These are phyloP conservation scores for Malassezia dermatis DNA, from an alignment of 1,284 basidiomycete species.

Conservation along the genomic window DNA sequence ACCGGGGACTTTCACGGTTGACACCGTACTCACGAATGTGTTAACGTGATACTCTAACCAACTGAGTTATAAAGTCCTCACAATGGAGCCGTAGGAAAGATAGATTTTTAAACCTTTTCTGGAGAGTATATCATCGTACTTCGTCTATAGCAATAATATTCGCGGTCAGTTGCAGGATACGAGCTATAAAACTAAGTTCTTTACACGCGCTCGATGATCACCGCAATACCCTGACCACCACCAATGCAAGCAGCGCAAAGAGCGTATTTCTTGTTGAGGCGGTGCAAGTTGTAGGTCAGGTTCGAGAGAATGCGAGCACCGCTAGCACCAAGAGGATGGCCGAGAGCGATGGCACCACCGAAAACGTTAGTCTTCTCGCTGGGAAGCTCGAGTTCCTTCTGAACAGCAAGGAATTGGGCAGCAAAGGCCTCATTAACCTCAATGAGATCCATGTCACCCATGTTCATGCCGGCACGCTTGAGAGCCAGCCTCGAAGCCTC, in stretches of 20 bases:
- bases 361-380: constrained; percentile 54
- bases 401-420: constrained; percentile 78
- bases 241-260: constrained; percentile 56
- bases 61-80: constrained; percentile 18
- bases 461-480: constrained; percentile 44
- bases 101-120: neutral
- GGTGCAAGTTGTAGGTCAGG: constrained; percentile 53
- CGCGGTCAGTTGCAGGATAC: neutral
- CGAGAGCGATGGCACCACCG: constrained; percentile 52
- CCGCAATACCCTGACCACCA: constrained; percentile 50
- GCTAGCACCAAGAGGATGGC: constrained; percentile 54
- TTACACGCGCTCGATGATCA: constrained; percentile 48
- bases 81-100: too few species aligned
- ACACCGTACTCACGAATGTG: constrained; percentile 7
- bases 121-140: too few species aligned
- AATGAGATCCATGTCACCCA: constrained; percentile 53
- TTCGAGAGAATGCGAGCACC: constrained; percentile 54
- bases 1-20: constrained; percentile 19
- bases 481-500: constrained; percentile 49
- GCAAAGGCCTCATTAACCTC: constrained; percentile 74
- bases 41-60: constrained; percentile 21
- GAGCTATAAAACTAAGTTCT: neutral
- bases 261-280: constrained; percentile 54
- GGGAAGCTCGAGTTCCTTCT: constrained; percentile 70
- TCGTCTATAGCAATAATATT: too few species aligned